A percentile compares a stretch with the other conserved stretches of the same genome.
phyloP scores from a whole-genome alignment of 208 protist genomes.

The Crithidia bombi region DNA sequence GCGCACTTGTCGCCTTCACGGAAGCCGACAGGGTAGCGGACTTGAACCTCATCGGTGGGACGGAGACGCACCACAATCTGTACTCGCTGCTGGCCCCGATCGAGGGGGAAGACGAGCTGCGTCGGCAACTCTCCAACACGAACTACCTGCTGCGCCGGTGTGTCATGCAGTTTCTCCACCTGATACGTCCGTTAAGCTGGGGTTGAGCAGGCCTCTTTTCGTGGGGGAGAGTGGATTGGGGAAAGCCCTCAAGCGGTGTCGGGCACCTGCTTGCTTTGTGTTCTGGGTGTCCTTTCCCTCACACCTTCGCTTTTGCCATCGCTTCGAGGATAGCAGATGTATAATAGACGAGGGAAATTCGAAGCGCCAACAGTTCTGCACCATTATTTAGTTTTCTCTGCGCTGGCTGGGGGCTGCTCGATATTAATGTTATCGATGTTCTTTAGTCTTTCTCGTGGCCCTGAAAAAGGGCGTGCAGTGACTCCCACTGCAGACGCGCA shows the following conservation, averaged over 20 bases:
- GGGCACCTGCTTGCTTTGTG: background rate
- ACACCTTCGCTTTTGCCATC: too few relatives aligned
- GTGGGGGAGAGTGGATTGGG: background rate
- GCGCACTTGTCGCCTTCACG: slow-evolving; percentile 59
- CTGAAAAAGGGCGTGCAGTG: too few relatives aligned
- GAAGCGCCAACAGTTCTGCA: too few relatives aligned
- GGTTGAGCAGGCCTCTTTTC: slow-evolving; percentile 40
- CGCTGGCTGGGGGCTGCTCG: too few relatives aligned
- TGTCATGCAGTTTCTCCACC: slow-evolving; percentile 75
- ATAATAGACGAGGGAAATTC: too few relatives aligned
- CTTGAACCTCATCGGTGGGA: slow-evolving; percentile 56
- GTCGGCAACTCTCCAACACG: slow-evolving; percentile 52
- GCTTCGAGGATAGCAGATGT: too few relatives aligned
- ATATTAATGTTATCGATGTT: background rate
- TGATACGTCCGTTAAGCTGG: slow-evolving; percentile 88
- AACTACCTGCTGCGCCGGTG: slow-evolving; percentile 89
- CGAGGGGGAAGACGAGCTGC: slow-evolving; percentile 61
- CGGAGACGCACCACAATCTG: slow-evolving; percentile 86
- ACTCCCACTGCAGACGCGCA: too few relatives aligned
- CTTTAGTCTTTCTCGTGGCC: background rate
- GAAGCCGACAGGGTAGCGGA: slow-evolving; percentile 62
- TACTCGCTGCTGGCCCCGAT: slow-evolving; percentile 65
- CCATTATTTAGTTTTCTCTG: too few relatives aligned
- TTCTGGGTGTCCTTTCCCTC: too few relatives aligned
- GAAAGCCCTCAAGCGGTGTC: too few relatives aligned